Evolutionary conservation across 1,284 basidiomycete genomes (phyloP).

Genomic region (Leccinum griseonigrum): DNA sequence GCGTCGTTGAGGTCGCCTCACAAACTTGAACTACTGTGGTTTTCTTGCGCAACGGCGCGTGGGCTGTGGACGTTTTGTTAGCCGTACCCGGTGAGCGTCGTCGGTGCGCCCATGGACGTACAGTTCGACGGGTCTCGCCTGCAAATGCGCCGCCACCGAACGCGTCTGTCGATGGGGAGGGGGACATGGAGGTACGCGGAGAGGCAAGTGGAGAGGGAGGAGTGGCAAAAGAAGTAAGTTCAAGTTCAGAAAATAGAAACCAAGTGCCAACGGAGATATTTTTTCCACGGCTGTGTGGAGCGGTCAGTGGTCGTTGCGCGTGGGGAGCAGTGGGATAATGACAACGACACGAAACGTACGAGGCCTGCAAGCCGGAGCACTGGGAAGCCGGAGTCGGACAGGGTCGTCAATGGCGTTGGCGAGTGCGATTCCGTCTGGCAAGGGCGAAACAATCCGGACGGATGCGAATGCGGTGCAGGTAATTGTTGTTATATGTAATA

Average conservation of each 20-base stretch:
- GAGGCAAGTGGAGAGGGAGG: conserved; percentile 10
- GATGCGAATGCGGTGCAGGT: conserved; percentile 43
- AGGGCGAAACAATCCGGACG: conserved; percentile 14
- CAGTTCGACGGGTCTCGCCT: conserved; percentile 70
- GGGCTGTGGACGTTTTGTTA: conserved; percentile 83
- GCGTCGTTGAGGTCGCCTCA: too few species aligned
- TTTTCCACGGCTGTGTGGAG: conserved; percentile 54
- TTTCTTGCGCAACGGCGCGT: conserved; percentile 55
- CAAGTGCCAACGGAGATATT: conserved; percentile 77
- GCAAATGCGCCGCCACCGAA: conserved; percentile 42
- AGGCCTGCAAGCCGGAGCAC: not conserved
- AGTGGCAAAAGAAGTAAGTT: conserved; percentile 22
- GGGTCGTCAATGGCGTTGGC: conserved; percentile 24
- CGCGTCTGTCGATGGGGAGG: not conserved
- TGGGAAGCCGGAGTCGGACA: conserved; percentile 1
- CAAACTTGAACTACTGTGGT: too few species aligned
- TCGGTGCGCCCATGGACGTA: conserved; percentile 66
- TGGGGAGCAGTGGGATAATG: not conserved
- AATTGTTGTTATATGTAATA: conserved; percentile 15
- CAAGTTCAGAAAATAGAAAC: conserved; percentile 20
- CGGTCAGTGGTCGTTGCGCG: conserved; percentile 11
- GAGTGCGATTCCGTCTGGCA: not conserved
- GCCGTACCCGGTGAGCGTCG: conserved; percentile 74
- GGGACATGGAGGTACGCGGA: conserved; percentile 6
- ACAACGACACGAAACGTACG: not conserved